Evolutionary conservation across 2,329 filamentous ascomycete species (phyloP).

Genomic region (Canariomyces notabilis): DNA sequence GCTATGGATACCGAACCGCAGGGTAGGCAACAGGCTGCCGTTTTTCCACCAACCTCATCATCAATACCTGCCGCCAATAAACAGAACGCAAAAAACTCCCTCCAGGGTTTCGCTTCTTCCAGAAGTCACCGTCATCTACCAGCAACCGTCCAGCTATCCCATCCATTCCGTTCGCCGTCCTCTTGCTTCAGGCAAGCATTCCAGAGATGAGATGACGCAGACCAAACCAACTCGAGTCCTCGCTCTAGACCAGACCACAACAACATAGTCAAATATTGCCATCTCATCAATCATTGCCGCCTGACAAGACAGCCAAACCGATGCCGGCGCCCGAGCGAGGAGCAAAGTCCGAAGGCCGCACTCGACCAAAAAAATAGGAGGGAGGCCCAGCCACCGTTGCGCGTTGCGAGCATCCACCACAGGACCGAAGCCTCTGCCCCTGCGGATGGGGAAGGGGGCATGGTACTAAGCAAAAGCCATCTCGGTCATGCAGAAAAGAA

Average conservation of each 20-base stretch:
- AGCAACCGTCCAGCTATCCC: neutral
- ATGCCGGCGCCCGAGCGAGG: neutral
- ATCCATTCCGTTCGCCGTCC: neutral
- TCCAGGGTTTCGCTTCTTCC: slow-evolving; percentile 7
- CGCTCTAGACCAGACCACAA: neutral
- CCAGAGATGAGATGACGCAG: neutral
- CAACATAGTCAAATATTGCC: slow-evolving; percentile 16
- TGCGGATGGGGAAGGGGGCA: slow-evolving; percentile 12
- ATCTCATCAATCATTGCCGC: slow-evolving; percentile 18
- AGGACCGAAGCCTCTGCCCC: slow-evolving; percentile 13
- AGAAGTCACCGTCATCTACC: neutral
- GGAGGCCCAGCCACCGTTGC: slow-evolving; percentile 1
- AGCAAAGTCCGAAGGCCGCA: slow-evolving; percentile 15
- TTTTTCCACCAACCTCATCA: slow-evolving; percentile 12
- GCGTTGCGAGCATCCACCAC: slow-evolving; percentile 21
- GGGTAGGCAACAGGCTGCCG: slow-evolving; percentile 4
- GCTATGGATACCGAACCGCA: slow-evolving; percentile 16
- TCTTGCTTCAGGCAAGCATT: neutral
- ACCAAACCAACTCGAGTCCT: neutral
- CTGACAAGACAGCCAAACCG: neutral
- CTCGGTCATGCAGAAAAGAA: slow-evolving; percentile 48
- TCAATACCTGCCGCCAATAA: slow-evolving; percentile 4
- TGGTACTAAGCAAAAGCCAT: slow-evolving; percentile 42
- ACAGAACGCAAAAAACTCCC: slow-evolving; percentile 6
- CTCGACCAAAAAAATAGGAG: slow-evolving; percentile 10